Base-by-base conservation (phyloP, 2,329 filamentous ascomycete genomes). In the Colletotrichum musae region DNA sequence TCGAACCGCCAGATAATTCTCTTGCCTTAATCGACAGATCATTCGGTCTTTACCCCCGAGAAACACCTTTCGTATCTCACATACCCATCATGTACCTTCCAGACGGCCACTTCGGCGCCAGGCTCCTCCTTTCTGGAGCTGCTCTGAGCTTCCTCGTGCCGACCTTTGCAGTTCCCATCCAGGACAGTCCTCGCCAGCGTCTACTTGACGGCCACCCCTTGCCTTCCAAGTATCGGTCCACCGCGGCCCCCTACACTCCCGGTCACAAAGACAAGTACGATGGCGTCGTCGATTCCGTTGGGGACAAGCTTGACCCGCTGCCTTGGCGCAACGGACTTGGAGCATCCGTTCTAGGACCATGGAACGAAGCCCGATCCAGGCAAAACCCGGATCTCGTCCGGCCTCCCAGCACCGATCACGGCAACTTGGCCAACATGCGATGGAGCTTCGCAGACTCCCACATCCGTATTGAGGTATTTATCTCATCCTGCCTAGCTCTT, bases 361-460 rank as follows among this genome's bases (percentile, higher is more conserved):
- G 90, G 78, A 94, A 94, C 76, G 84, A 82, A 68, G 88, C 88
- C 56, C 89, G 92, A n/a, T 89, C 92, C 61, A 85, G 89, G 52
- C 89, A 94, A 80, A 92, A 89, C 76, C 92, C 92, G 0, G 92
- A 94, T 77, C 81, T 93, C 53, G 84, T 94, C 39, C 87, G 92
- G 18, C 92, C 92, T 13, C 92, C 92, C 0, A 90, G 88, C 76
- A 94, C 92, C 7, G 92, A 94, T 74, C 89, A 91, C 77, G 92
- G 92, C 51, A 88, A 87, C 72, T 83, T 94, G 76, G 81, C 86
- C 59, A 94, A 93, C 78, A 90, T 94, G 87, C 86, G 90, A 69
- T 94, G 92, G 92, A 90, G 88, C 70, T 91, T 91, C 74, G 87
- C 87, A 1, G 89, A 91, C 74, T 91, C 88, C 2, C 89, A 91